These are phyloP conservation scores for Didymella pomorum DNA, from an alignment of 2,329 filamentous ascomycete species.

Conservation along the genomic window DNA sequence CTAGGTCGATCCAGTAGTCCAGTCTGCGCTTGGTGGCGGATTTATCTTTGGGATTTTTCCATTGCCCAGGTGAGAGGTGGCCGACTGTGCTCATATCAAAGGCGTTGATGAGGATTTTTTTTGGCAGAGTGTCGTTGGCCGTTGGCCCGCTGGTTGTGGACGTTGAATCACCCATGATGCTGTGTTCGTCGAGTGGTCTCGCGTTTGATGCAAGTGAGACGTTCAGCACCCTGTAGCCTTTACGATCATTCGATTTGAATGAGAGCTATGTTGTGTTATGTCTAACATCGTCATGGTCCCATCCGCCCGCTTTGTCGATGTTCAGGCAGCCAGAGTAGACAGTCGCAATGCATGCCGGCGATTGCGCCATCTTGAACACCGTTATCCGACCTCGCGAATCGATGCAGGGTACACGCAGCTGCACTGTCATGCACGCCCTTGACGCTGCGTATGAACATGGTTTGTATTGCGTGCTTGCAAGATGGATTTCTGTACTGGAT, in stretches of 20 bases:
- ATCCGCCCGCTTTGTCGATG: neutral
- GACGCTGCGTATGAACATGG: neutral
- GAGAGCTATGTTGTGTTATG: neutral
- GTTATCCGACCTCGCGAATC: neutral
- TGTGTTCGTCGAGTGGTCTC: neutral
- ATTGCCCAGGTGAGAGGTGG: neutral
- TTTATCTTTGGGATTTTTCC: neutral
- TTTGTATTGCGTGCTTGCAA: neutral
- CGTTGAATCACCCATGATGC: neutral
- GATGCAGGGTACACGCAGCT: neutral
- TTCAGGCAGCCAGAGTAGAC: neutral
- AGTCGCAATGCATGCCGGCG: neutral
- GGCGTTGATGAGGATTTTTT: neutral
- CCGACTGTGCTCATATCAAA: neutral
- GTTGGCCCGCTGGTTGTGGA: neutral
- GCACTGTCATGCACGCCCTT: neutral
- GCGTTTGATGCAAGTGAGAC: no score
- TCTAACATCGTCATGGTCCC: neutral
- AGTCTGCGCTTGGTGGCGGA: conserved; percentile 68
- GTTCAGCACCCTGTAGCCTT: no score
- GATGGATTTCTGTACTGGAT: neutral
- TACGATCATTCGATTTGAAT: neutral
- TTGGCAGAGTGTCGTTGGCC: neutral
- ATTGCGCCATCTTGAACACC: neutral
- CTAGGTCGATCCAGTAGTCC: conserved; percentile 70